These are phyloP conservation scores for Pythium brachiatum DNA, from an alignment of 352 stramenopile genomes.

Conservation along the genomic window DNA sequence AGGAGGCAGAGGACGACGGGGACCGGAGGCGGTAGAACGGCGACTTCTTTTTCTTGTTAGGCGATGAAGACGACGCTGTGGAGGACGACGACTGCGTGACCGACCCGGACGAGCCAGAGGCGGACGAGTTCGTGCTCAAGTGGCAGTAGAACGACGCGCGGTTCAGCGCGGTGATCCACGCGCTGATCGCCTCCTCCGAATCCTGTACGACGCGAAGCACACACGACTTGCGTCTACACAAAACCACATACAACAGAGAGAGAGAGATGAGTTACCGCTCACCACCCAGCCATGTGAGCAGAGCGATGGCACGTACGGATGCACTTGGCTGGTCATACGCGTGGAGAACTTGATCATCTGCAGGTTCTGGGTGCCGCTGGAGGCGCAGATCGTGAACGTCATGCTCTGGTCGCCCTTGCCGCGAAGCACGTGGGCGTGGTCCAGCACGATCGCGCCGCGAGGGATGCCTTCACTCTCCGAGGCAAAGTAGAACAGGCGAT, in stretches of 20 bases:
- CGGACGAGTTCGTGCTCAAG: conserved; percentile 37
- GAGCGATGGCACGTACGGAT: conserved; percentile 37
- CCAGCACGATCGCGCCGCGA: conserved; percentile 63
- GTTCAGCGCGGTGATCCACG: conserved; percentile 67
- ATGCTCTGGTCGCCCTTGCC: conserved; percentile 60
- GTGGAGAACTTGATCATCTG: conserved; percentile 72
- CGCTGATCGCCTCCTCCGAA: conserved; percentile 42
- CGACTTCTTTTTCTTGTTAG: conserved; percentile 32
- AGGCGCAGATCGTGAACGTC: conserved; percentile 70
- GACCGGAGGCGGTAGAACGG: conserved; percentile 67
- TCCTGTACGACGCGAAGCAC: conserved; percentile 62
- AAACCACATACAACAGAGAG: conserved; percentile 1
- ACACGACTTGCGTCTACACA: conserved; percentile 49
- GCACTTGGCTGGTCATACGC: conserved; percentile 65
- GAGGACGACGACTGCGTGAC: conserved; percentile 23
- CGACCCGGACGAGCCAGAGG: conserved; percentile 31
- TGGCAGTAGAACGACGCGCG: conserved; percentile 74
- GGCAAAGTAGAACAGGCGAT: conserved; percentile 77
- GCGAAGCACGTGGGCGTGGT: conserved; percentile 63
- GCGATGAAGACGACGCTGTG: conserved; percentile 26
- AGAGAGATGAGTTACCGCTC: background rate
- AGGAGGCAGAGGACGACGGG: conserved; percentile 40
- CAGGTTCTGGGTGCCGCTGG: conserved; percentile 46
- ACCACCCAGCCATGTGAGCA: background rate
- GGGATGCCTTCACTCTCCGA: conserved; percentile 72